Base-by-base conservation (phyloP, 2,329 filamentous ascomycete species). In the Drechslerella dactyloides region DNA sequence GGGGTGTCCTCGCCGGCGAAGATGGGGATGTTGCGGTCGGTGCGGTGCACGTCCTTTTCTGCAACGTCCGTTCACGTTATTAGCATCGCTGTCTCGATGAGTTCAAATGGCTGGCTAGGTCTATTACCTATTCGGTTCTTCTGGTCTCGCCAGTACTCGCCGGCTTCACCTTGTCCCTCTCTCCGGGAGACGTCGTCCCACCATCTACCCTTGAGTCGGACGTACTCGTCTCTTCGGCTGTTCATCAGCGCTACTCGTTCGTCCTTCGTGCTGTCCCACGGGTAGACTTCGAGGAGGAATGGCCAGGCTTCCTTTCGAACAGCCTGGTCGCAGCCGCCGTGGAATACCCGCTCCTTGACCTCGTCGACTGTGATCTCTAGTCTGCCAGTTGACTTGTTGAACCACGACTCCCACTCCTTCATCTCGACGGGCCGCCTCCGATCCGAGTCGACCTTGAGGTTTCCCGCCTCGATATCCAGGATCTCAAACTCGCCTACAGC, bases 11-110 rank as follows among this genome's bases (percentile, higher is more conserved):
- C 94, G 73, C 94, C 94, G 7, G 91, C 89, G 78, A 99, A 99
- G 44, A 99, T 89, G n/a, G 91, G 89, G 30, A 99, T 91, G 51
- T 89, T 91, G 48, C 96, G 90, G 80, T 99, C 94, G 74, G 94
- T 99, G 76, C 94, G 89, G 79, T 99, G 96, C 17, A 99, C 96
- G 78, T 99, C 94, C 81, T 99, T 99, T 80, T 99, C 94, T 97
- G 83, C 79, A 63, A 59, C 48, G 27, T 50, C 46, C 46, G 57
- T 63, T 46, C 51, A n/a, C 30, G 54, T 59, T 61, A 13, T 50
- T 19, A 54, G 55, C 35, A 37, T 61, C 13, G 6, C 17, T 33
- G 5, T 53, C 48, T 37, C 27, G 40, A 55, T 8, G 61, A 44
- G 24, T 50, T 37, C 4, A 53, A 30, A 44, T 69, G 30, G 27